phyloP scores from a whole-genome alignment of 768 basidiomycete genomes.

The Mycena leptocephala region DNA sequence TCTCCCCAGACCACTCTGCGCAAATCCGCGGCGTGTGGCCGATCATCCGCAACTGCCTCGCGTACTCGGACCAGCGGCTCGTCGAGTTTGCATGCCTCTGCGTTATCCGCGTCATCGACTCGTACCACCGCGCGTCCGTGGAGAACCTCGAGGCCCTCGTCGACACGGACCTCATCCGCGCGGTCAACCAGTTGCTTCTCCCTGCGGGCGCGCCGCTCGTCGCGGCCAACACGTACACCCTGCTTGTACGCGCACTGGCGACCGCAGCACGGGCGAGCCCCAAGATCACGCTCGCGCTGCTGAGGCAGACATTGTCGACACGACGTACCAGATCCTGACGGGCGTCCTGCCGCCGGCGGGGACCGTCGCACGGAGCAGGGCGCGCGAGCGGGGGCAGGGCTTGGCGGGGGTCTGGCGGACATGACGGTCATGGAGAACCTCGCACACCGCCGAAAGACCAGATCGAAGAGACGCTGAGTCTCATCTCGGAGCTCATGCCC shows the following conservation, averaged over 20 bases:
- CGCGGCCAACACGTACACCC: slow-evolving; percentile 90
- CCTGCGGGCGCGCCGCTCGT: slow-evolving; percentile 92
- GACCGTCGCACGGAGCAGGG: slow-evolving; percentile 74
- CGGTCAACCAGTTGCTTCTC: slow-evolving; percentile 88
- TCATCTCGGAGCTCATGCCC: slow-evolving; percentile 94
- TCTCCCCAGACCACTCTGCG: slow-evolving; percentile 89
- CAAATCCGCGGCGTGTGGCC: slow-evolving; percentile 94
- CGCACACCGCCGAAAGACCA: slow-evolving; percentile 98
- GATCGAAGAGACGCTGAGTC: slow-evolving; percentile 92
- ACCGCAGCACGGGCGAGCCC: slow-evolving; percentile 92
- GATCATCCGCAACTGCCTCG: slow-evolving; percentile 92
- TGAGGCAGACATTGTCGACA: slow-evolving; percentile 96
- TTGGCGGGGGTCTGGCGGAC: slow-evolving; percentile 92
- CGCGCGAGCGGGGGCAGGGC: slow-evolving; percentile 75
- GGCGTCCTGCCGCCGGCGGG: slow-evolving; percentile 88
- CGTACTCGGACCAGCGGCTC: slow-evolving; percentile 95
- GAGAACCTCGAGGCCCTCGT: slow-evolving; percentile 92
- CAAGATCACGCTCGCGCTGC: slow-evolving; percentile 86
- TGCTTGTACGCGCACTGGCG: slow-evolving; percentile 88
- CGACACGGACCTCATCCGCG: slow-evolving; percentile 83
- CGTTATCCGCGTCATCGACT: slow-evolving; percentile 94
- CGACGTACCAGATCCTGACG: slow-evolving; percentile 94
- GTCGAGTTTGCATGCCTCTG: slow-evolving; percentile 97
- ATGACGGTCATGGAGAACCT: slow-evolving; percentile 99
- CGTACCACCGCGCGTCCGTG: slow-evolving; percentile 88